Evolutionary conservation across 805 yeast species (phyloP).

Genomic region (Vanderwaltozyma polyspora): DNA sequence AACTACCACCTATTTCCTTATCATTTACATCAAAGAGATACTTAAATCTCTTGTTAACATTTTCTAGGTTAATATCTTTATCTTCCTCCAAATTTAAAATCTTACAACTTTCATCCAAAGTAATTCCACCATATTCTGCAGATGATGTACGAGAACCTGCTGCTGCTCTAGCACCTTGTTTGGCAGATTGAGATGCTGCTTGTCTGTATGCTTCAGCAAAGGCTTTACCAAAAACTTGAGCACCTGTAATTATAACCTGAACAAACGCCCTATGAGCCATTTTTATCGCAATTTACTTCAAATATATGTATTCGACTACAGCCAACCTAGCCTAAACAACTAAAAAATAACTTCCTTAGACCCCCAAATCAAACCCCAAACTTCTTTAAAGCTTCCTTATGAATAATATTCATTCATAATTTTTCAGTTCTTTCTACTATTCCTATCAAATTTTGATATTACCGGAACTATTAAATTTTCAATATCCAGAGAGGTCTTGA

Average conservation of each 20-base stretch:
- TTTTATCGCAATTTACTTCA: not conserved
- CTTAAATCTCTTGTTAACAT: constrained; percentile 59
- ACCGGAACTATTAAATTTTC: no score
- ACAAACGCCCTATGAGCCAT: constrained; percentile 87
- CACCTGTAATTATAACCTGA: constrained; percentile 87
- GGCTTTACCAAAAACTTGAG: constrained; percentile 91
- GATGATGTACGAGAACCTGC: constrained; percentile 30
- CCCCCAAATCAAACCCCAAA: no score
- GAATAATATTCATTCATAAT: no score
- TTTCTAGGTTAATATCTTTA: constrained; percentile 42
- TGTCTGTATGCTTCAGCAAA: constrained; percentile 95
- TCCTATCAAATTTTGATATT: no score
- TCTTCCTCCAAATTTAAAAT: constrained; percentile 69
- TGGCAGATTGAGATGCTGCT: constrained; percentile 88
- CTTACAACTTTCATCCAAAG: constrained; percentile 83
- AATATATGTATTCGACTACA: no score
- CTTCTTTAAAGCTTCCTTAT: no score
- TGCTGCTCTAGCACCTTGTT: constrained; percentile 44
- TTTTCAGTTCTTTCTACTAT: no score
- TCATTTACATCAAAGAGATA: constrained; percentile 81
- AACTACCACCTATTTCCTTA: constrained; percentile 92
- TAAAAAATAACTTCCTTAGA: no score
- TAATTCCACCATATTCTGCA: constrained; percentile 55
- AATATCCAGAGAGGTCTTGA: no score
- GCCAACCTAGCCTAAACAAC: no score